A percentile compares a stretch with the other conserved stretches of the same genome.
Conservation (phyloP, 306 rosid species). For the Dalbergia cochinchinensis region DNA sequence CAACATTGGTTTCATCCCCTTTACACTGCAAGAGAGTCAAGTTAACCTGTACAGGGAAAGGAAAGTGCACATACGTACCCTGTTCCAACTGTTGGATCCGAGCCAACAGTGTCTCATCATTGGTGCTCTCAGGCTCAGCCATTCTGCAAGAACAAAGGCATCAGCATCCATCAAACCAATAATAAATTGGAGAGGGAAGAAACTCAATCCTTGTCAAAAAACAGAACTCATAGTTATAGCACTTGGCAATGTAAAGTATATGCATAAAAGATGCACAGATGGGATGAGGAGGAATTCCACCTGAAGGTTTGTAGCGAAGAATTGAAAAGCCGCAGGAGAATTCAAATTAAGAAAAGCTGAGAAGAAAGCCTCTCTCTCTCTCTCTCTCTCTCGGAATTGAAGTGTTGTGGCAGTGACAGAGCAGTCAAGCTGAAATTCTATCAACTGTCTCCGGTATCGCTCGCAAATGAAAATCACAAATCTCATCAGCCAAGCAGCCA, state of each 20-base stretch:
- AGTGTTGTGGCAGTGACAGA: not conserved
- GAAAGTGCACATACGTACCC: constrained; percentile 56
- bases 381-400: not conserved
- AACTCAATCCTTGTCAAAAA: constrained; percentile 30
- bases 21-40: constrained; percentile 26
- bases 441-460: not conserved
- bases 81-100: constrained; percentile 81
- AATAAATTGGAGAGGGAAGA: not conserved
- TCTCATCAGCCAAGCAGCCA: too few relatives aligned
- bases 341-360: not conserved
- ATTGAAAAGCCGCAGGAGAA: not conserved
- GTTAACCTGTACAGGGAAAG: not conserved
- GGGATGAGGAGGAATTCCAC: not conserved
- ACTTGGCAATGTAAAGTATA: constrained; percentile 14
- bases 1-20: not conserved
- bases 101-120: constrained; percentile 57
- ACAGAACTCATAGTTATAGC: constrained; percentile 20
- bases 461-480: not conserved
- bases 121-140: constrained; percentile 55
- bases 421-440: not conserved
- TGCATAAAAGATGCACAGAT: constrained; percentile 1
- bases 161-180: constrained; percentile 6
- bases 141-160: constrained; percentile 44
- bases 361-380: not conserved
- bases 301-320: constrained; percentile 17